phyloP scores from a whole-genome alignment of 2,329 filamentous ascomycete genomes.

The Torrubiella hemipterigena region DNA sequence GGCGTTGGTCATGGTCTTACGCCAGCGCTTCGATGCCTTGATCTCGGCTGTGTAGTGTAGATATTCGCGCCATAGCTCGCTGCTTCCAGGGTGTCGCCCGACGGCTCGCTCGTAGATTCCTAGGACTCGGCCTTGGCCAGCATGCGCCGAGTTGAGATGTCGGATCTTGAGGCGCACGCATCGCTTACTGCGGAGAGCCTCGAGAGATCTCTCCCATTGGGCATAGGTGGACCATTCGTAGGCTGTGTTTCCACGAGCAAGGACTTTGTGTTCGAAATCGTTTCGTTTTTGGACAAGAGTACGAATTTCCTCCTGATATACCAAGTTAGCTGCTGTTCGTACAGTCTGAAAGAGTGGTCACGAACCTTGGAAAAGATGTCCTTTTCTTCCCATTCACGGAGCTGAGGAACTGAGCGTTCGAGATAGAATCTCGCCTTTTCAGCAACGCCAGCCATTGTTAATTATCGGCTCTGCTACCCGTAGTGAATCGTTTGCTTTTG shows the following conservation, averaged over 20 bases:
- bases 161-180: constrained; percentile 71
- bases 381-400: constrained; percentile 86
- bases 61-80: constrained; percentile 81
- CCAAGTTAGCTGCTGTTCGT: constrained; percentile 2
- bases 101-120: constrained; percentile 82
- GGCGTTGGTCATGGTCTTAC: constrained; percentile 52
- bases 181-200: constrained; percentile 69
- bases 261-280: constrained; percentile 84
- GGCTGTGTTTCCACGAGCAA: constrained; percentile 65
- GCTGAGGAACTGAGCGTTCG: constrained; percentile 81
- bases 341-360: constrained; percentile 3
- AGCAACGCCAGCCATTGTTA: constrained; percentile 66
- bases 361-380: constrained; percentile 72
- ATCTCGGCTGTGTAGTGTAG: constrained; percentile 66
- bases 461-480: no score
- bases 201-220: constrained; percentile 56
- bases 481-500: neutral
- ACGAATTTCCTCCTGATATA: constrained; percentile 67
- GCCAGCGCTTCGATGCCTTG: constrained; percentile 55
- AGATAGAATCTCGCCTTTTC: constrained; percentile 95
- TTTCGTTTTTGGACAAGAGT: constrained; percentile 83
- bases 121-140: constrained; percentile 73
- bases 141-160: constrained; percentile 48
- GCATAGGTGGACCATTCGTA: constrained; percentile 78
- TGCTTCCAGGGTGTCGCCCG: constrained; percentile 68